Percentiles rank a stretch among this genome's conserved stretches.
phyloP scores from a whole-genome alignment of 805 yeast genomes.

The Isabelozyma gotoi region DNA sequence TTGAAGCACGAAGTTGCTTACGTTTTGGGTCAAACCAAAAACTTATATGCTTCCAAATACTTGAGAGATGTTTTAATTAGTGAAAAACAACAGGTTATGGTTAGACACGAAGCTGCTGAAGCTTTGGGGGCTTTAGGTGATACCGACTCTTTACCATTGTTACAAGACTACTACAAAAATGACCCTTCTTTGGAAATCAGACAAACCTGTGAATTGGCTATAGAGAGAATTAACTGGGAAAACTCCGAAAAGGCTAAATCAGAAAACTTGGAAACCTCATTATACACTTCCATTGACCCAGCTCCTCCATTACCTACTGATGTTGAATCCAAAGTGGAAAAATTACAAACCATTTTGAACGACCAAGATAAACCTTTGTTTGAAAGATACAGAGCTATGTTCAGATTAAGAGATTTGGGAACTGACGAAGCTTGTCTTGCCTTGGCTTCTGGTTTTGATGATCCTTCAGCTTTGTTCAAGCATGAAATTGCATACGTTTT shows the following conservation, averaged over 20 bases:
- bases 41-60: constrained; percentile 71
- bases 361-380: constrained; percentile 78
- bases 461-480: constrained; percentile 89
- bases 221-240: constrained; percentile 93
- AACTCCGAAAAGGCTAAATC: constrained; percentile 61
- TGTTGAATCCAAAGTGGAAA: constrained; percentile 55
- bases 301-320: constrained; percentile 92
- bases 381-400: constrained; percentile 97
- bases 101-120: constrained; percentile 99
- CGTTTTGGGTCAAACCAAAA: constrained; percentile 93
- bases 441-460: constrained; percentile 84
- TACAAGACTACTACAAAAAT: constrained; percentile 59
- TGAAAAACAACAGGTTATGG: constrained; percentile 82
- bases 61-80: constrained; percentile 70
- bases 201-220: constrained; percentile 97
- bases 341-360: constrained; percentile 67
- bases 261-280: constrained; percentile 72
- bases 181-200: constrained; percentile 88
- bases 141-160: constrained; percentile 61
- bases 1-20: constrained; percentile 97
- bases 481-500: constrained; percentile 98
- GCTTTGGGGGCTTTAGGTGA: constrained; percentile 97
- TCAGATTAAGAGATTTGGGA: constrained; percentile 92
- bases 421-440: constrained; percentile 92
- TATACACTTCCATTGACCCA: constrained; percentile 90